Percentiles rank a stretch among this genome's conserved stretches.
These are phyloP conservation scores for Cinchona pubescens DNA, from an alignment of 257 asterid genomes.

Conservation along the genomic window DNA sequence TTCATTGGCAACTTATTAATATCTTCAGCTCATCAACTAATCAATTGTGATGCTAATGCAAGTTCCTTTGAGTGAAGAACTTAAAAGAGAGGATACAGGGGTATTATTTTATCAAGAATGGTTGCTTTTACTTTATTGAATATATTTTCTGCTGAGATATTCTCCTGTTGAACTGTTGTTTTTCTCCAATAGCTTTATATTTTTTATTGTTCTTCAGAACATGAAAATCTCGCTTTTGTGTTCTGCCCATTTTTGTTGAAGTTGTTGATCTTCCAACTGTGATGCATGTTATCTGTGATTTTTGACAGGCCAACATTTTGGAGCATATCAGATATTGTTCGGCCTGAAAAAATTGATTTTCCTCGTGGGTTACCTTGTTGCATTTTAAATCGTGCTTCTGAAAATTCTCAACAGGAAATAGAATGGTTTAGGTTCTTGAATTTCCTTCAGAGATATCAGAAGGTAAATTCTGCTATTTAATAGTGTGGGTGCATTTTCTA, in stretches of 20 bases:
- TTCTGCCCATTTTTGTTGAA: not conserved
- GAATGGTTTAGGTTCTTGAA: conserved; percentile 56
- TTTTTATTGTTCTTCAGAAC: not conserved
- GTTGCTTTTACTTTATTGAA: not conserved
- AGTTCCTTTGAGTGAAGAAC: not conserved
- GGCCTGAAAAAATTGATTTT: conserved; percentile 22
- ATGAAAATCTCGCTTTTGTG: not conserved
- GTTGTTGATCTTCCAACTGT: conserved; percentile 11
- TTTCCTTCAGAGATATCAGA: conserved; percentile 38
- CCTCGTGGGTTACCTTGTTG: conserved; percentile 39
- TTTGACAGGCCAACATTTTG: conserved; percentile 47
- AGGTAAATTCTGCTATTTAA: conserved; percentile 35
- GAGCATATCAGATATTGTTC: conserved; percentile 36
- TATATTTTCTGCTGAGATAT: not conserved
- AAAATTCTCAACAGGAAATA: conserved; percentile 46
- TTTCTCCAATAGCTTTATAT: not conserved
- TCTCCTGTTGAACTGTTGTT: not conserved
- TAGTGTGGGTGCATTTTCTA: not conserved
- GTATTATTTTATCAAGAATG: not conserved
- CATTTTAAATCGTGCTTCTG: conserved; percentile 41
- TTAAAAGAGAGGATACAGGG: not conserved
- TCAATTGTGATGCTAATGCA: not conserved
- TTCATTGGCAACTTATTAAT: not conserved
- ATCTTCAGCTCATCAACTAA: not conserved
- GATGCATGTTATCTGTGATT: conserved; percentile 14